Percentiles rank a stretch among this genome's conserved stretches.
Evolutionary conservation across 768 basidiomycete species (phyloP).

Genomic region (Rubroboletus satanas): DNA sequence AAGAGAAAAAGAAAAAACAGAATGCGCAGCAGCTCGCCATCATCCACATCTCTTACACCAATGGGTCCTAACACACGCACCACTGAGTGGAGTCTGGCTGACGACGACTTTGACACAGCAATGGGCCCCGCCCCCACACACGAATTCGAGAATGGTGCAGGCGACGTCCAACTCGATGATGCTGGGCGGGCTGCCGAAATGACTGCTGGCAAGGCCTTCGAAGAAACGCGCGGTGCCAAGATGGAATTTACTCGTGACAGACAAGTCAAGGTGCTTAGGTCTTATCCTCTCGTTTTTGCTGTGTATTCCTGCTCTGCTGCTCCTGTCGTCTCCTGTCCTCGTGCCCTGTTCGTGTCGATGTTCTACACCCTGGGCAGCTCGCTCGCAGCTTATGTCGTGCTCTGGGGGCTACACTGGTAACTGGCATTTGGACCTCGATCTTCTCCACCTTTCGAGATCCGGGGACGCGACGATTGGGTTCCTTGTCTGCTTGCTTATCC

Average conservation of each 20-base stretch:
- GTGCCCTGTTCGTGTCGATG: slow-evolving; percentile 18
- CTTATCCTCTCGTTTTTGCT: slow-evolving; percentile 41
- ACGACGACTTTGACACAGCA: slow-evolving; percentile 43
- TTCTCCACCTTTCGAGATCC: slow-evolving; percentile 27
- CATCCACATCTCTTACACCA: slow-evolving; percentile 6
- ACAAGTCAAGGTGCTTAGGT: slow-evolving; percentile 87
- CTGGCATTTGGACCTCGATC: slow-evolving; percentile 22
- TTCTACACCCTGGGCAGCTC: slow-evolving; percentile 15
- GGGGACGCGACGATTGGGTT: slow-evolving; percentile 30
- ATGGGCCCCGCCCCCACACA: slow-evolving; percentile 45
- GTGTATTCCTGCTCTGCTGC: slow-evolving; percentile 23
- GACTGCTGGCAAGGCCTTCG: slow-evolving; percentile 21
- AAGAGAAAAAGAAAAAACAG: background rate
- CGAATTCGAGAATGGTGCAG: slow-evolving; percentile 44
- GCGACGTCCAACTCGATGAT: slow-evolving; percentile 37
- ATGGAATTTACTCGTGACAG: slow-evolving; percentile 59
- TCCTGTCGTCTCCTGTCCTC: slow-evolving; percentile 16
- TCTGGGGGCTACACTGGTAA: slow-evolving; percentile 17
- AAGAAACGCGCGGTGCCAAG: slow-evolving; percentile 45
- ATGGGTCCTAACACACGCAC: slow-evolving; percentile 25
- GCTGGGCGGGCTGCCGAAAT: slow-evolving; percentile 18
- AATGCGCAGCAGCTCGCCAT: background rate
- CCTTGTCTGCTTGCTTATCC: slow-evolving; percentile 37
- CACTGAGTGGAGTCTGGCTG: slow-evolving; percentile 45
- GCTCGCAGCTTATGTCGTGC: slow-evolving; percentile 16